Base-by-base conservation (phyloP, 1,284 basidiomycete genomes). In the Ceratobasidium theobromae region DNA sequence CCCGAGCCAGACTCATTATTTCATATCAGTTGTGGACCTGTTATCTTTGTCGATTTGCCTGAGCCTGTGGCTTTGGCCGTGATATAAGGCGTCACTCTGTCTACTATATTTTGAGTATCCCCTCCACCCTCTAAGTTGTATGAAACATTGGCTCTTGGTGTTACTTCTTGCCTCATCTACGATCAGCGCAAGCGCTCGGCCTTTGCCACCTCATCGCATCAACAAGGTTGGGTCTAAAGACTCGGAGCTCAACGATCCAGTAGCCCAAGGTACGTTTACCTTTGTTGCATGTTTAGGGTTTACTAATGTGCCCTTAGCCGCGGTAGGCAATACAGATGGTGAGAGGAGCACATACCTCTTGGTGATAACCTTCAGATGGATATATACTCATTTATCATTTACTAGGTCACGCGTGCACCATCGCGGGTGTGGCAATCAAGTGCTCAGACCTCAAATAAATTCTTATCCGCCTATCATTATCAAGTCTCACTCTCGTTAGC, bases 291-390 rank as follows among this genome's bases (percentile, higher is more conserved):
- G 3, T 30, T 30, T 8, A 46, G 30, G 3, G 8, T 46, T 8
- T 30, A 45, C 57, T 48, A 21, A 48, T 27, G 23, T 16, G 6
- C 18, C 5, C 4, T 11, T 23, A 62, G 58, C 58, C 18, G 58
- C 58, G n/a, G 48, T 52, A 62, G 58, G 58, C 11, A 62, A 62
- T 46, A 62, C 48, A 35, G 48, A 62, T 3, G 58, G 58, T 62
- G 30, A 28, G 58, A 3, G 21, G 6, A 6, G 8, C 43, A 46
- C n/a, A n/a, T n/a, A n/a, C n/a, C n/a, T 46, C 21, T 5, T 23
- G 9, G 6, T 6, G 21, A 23, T 46, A 23, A 18, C 5, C 9
- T 23, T 46, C 11, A 5, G 43, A 46, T 18, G 43, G 43, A 23
- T 8, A 6, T 6, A n/a, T n/a, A 46, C 8, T n/a, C 5, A 46